Evolutionary conservation across 1,284 basidiomycete genomes (phyloP).

Genomic region (Ustilago xerochloae): DNA sequence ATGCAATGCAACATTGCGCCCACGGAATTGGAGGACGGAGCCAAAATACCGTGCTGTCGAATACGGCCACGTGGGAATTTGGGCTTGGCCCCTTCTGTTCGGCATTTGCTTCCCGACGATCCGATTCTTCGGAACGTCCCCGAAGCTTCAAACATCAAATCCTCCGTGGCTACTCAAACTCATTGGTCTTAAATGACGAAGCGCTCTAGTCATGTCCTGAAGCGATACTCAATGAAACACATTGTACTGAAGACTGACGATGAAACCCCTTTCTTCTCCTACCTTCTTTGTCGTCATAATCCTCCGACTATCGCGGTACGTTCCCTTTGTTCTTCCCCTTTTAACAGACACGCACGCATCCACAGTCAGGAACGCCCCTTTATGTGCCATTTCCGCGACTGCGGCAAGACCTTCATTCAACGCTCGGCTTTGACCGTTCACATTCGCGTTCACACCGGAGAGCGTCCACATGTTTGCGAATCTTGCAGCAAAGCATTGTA

Average conservation of each 20-base stretch:
- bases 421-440: conserved; percentile 80
- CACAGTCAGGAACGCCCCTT: conserved; percentile 65
- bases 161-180: too few relatives aligned
- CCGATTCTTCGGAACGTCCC: too few relatives aligned
- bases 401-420: conserved; percentile 67
- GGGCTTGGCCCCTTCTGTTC: background rate
- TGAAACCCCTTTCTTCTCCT: background rate
- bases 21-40: background rate
- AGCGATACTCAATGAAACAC: too few relatives aligned
- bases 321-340: background rate
- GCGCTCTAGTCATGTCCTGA: background rate
- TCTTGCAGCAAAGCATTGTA: conserved; percentile 70
- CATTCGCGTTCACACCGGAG: conserved; percentile 79
- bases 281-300: background rate
- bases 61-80: conserved; percentile 30
- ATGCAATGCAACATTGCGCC: conserved; percentile 17
- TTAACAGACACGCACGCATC: conserved; percentile 59
- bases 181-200: too few relatives aligned
- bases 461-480: conserved; percentile 84
- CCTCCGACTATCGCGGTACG: background rate
- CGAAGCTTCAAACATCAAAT: too few relatives aligned
- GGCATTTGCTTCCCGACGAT: too few relatives aligned
- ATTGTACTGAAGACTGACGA: background rate
- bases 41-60: conserved; percentile 14
- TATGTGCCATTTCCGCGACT: conserved; percentile 52